Evolutionary conservation across 2,329 filamentous ascomycete genomes (phyloP).

Genomic region (Alternaria hordeiaustralica): DNA sequence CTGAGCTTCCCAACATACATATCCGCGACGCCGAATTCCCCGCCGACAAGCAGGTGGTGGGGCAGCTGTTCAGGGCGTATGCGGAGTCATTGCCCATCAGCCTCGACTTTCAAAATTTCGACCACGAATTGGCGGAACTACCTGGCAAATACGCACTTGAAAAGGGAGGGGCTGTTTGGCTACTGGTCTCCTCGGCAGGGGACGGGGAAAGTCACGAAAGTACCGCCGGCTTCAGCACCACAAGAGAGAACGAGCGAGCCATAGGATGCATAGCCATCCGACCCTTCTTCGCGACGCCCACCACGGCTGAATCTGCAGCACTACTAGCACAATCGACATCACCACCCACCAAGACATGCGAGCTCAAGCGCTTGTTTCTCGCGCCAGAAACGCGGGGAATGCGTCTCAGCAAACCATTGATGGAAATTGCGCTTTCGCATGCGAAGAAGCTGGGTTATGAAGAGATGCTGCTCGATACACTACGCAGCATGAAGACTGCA

Average conservation of each 20-base stretch:
- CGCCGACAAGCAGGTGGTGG: constrained; percentile 50
- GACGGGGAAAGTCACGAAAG: background rate
- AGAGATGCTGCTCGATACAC: constrained; percentile 63
- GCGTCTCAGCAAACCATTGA: constrained; percentile 57
- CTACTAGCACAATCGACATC: constrained; percentile 9
- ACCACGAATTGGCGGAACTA: constrained; percentile 58
- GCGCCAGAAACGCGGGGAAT: constrained; percentile 55
- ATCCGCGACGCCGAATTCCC: constrained; percentile 47
- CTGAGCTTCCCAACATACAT: constrained; percentile 1
- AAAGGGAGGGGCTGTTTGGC: constrained; percentile 56
- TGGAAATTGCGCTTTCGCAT: constrained; percentile 52
- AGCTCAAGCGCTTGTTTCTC: constrained; percentile 67
- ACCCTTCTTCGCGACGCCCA: constrained; percentile 35
- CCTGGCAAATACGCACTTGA: constrained; percentile 61
- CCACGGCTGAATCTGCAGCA: constrained; percentile 3
- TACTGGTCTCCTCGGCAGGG: constrained; percentile 47
- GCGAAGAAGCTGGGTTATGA: constrained; percentile 59
- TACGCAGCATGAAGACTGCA: constrained; percentile 60
- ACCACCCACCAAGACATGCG: constrained; percentile 45
- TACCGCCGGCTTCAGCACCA: background rate
- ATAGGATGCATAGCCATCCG: constrained; percentile 62
- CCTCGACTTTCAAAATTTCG: constrained; percentile 64
- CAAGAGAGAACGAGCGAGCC: constrained; percentile 19
- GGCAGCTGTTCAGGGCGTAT: constrained; percentile 49
- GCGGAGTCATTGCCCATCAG: constrained; percentile 58